These are phyloP conservation scores for Candida oleophila DNA, from an alignment of 805 yeast species.

Conservation along the genomic window DNA sequence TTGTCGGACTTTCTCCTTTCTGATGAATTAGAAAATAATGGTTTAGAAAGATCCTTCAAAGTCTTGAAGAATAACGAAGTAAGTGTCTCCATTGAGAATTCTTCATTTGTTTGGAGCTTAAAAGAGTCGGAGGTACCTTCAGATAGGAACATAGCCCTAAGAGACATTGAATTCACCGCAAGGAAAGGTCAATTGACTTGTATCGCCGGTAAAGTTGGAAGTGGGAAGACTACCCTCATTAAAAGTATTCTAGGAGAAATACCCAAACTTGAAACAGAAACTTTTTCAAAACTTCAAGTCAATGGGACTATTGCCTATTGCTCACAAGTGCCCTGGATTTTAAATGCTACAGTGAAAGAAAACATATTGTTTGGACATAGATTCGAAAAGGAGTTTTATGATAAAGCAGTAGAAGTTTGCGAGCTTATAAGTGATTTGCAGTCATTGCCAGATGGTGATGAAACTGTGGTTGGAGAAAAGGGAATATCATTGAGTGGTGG, in stretches of 20 bases:
- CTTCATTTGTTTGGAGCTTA: slow-evolving; percentile 34
- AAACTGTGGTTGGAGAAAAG: slow-evolving; percentile 41
- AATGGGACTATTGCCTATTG: slow-evolving; percentile 38
- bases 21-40: slow-evolving; percentile 32
- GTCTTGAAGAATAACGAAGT: slow-evolving; percentile 18
- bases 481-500: slow-evolving; percentile 44
- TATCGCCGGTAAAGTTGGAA: slow-evolving; percentile 41
- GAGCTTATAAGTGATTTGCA: slow-evolving; percentile 33
- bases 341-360: slow-evolving; percentile 38
- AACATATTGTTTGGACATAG: slow-evolving; percentile 37
- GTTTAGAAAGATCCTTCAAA: slow-evolving; percentile 17
- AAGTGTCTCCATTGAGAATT: slow-evolving; percentile 25
- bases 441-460: slow-evolving; percentile 39
- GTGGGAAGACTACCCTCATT: slow-evolving; percentile 39
- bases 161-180: slow-evolving; percentile 30
- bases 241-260: slow-evolving; percentile 35
- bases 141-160: slow-evolving; percentile 21
- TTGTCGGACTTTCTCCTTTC: slow-evolving; percentile 28
- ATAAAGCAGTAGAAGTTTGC: slow-evolving; percentile 36
- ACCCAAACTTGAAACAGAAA: slow-evolving; percentile 11
- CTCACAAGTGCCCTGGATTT: slow-evolving; percentile 42
- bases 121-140: background rate
- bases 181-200: slow-evolving; percentile 36
- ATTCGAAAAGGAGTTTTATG: slow-evolving; percentile 29
- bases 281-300: slow-evolving; percentile 17